Conservation (phyloP, 768 basidiomycete species). For the Phanerodontia chrysosporium region DNA sequence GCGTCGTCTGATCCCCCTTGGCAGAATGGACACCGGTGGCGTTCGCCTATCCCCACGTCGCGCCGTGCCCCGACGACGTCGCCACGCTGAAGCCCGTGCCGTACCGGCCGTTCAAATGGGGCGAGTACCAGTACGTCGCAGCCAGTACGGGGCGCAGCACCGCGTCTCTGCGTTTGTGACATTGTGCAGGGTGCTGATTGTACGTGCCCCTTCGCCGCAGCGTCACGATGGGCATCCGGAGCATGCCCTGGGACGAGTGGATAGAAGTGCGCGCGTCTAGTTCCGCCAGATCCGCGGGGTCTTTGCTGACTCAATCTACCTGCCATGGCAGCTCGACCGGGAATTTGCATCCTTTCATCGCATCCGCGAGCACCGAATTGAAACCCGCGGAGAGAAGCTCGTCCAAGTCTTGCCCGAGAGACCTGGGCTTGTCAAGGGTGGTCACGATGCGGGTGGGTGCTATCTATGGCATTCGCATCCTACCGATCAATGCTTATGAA, state of each 20-base stretch:
- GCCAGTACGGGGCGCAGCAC: no score
- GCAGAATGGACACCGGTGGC: constrained; percentile 50
- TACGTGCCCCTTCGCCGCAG: constrained; percentile 28
- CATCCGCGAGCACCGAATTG: constrained; percentile 54
- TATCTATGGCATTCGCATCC: not conserved
- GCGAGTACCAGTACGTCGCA: constrained; percentile 53
- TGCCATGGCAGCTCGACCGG: constrained; percentile 46
- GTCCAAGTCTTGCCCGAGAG: constrained; percentile 48
- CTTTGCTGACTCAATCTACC: not conserved
- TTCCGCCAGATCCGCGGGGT: not conserved
- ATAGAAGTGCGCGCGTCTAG: constrained; percentile 46
- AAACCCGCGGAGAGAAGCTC: constrained; percentile 43
- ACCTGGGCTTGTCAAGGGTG: constrained; percentile 29
- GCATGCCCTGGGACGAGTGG: constrained; percentile 70
- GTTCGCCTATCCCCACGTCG: constrained; percentile 50
- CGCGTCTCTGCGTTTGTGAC: no score
- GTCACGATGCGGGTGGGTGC: constrained; percentile 28
- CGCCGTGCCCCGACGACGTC: constrained; percentile 36
- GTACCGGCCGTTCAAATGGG: constrained; percentile 63
- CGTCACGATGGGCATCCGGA: constrained; percentile 65
- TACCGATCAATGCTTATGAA: not conserved
- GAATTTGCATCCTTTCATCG: constrained; percentile 50
- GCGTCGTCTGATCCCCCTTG: not conserved
- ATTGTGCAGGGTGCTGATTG: not conserved
- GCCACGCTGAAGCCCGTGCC: constrained; percentile 50